These are phyloP conservation scores for Gyrodon lividus DNA, from an alignment of 768 basidiomycete genomes.

Conservation along the genomic window DNA sequence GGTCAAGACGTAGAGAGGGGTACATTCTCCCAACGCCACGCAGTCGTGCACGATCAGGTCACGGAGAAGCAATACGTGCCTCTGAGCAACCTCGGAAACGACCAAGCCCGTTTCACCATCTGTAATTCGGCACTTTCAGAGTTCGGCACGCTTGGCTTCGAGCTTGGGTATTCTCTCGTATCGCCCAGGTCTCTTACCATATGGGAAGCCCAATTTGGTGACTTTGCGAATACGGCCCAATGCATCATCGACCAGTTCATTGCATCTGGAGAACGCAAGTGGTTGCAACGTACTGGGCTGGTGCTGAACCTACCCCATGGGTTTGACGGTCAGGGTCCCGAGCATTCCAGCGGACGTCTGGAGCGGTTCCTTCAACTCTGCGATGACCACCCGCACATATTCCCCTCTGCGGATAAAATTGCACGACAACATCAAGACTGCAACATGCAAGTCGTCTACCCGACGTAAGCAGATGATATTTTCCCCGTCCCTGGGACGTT, in stretches of 20 bases:
- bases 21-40: constrained; percentile 95
- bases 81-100: constrained; percentile 77
- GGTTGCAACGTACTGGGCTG: constrained; percentile 87
- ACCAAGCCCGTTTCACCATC: constrained; percentile 84
- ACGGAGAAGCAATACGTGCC: constrained; percentile 86
- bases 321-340: constrained; percentile 95
- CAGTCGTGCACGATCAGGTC: constrained; percentile 91
- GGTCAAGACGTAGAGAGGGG: constrained; percentile 97
- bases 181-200: constrained; percentile 85
- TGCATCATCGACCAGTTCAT: constrained; percentile 97
- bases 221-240: constrained; percentile 94
- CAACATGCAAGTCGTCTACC: constrained; percentile 96
- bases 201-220: constrained; percentile 97
- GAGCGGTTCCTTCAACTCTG: constrained; percentile 95
- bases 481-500: background rate
- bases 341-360: constrained; percentile 89
- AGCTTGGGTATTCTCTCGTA: constrained; percentile 94
- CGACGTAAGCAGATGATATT: constrained; percentile 57
- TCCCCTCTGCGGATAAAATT: constrained; percentile 81
- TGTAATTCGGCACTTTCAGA: constrained; percentile 95
- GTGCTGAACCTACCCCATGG: constrained; percentile 87
- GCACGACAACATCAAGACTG: constrained; percentile 95
- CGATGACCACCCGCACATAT: constrained; percentile 89
- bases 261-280: constrained; percentile 91
- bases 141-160: constrained; percentile 89